Percentiles rank a stretch among this genome's conserved stretches.
Evolutionary conservation across 176 grass and related monocot species (phyloP).

Genomic region (Lolium multiflorum): DNA sequence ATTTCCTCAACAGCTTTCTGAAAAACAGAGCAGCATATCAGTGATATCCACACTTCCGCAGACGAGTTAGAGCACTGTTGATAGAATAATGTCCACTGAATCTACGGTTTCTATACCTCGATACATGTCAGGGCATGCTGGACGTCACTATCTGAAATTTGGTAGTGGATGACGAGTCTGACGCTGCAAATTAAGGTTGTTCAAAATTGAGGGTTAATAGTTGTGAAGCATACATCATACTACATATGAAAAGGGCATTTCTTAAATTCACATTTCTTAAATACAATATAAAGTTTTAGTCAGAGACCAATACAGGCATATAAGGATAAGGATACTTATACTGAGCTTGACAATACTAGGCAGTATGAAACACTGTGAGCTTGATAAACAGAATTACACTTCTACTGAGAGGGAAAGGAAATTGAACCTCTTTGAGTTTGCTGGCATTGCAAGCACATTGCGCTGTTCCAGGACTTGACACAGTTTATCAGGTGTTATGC

Average conservation of each 20-base stretch:
- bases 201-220: neutral
- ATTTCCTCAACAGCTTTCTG: constrained; percentile 83
- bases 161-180: constrained; percentile 86
- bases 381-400: neutral
- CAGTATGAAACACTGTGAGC: neutral
- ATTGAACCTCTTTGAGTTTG: constrained; percentile 65
- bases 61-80: too few species aligned
- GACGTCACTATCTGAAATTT: constrained; percentile 88
- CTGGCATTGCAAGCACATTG: constrained; percentile 86
- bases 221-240: neutral
- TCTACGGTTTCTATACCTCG: constrained; percentile 54
- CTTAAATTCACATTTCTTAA: too few species aligned
- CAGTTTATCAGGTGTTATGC: constrained; percentile 62
- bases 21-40: constrained; percentile 17
- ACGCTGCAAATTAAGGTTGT: constrained; percentile 55
- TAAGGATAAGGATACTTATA: neutral
- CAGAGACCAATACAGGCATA: neutral
- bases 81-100: neutral
- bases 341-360: neutral
- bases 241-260: neutral
- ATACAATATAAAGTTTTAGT: neutral
- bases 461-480: constrained; percentile 69
- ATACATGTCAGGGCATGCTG: constrained; percentile 74
- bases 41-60: neutral
- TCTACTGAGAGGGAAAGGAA: neutral